Evolutionary conservation across 805 yeast genomes (phyloP), one percentile per base, ranked within the genome.

Genomic region (Grigorovia yakushimaensis): DNA sequence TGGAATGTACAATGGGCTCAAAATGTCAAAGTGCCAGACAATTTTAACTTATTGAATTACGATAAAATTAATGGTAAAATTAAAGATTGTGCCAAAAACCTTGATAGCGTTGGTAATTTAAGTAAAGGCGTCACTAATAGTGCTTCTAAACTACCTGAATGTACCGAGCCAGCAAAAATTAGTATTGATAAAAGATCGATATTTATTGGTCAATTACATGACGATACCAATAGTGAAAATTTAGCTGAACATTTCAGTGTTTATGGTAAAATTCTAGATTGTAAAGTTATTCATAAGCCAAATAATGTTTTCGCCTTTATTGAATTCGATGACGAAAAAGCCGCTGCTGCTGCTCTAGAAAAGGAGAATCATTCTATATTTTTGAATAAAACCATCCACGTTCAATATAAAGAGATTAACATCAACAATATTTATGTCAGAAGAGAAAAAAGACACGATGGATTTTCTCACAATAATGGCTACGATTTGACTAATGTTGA

Each of bases 341-440:
- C 93, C 20, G 95, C 95, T 7, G 94, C 93, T 5, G 73, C 85
- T 43, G 95, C 96, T 1, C 86, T 88, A 46, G 94, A 87, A 62
- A 73, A 81, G 51, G 93, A 85, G 59, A 87, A 88, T 60, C 95
- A 87, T 65, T 73, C 94, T 2, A 75, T 81, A 62, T 79, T 88
- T 59, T 67, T 78, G 56, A 79, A 77, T 49, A 81, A 76, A 61
- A 82, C 91, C 8, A 83, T 88, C 72, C 93, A 84, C 62, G 96
- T 88, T 42, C 94, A 86, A 64, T 85, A 82, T 60, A 76, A 85
- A 48, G 93, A 84, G 61, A 64, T 79, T 56, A 62, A 63, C 40
- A 65, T 79, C 57, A 59, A 62, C 39, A 56, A 59, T 11, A 41
- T 47, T 21, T 55, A 55, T 46, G 46, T 44, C 6, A 61, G 59